phyloP scores from a whole-genome alignment of 2,329 filamentous ascomycete species.

The Fusarium denticulatum region DNA sequence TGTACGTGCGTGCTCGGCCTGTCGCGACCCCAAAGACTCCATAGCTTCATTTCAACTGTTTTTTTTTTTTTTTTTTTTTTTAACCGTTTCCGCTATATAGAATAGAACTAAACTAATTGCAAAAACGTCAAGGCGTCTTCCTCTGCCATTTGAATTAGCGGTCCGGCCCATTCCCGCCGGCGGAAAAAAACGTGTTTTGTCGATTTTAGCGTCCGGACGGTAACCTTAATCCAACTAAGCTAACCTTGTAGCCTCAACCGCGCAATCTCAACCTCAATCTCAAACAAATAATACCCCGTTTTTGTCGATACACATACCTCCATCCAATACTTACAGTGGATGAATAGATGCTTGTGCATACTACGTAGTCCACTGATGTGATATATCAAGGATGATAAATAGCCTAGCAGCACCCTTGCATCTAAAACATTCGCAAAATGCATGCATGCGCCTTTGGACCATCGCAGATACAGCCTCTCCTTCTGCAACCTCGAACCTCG shows the following conservation, averaged over 20 bases:
- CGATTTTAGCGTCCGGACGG: constrained; percentile 18
- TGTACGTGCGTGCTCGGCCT: background rate
- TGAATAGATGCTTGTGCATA: background rate
- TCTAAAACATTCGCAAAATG: background rate
- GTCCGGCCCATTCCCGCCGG: constrained; percentile 23
- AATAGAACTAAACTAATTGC: background rate
- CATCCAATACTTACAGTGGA: background rate
- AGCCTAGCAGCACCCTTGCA: background rate
- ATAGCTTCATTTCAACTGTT: background rate
- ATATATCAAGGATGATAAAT: background rate
- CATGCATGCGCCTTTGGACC: background rate
- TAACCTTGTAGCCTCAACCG: constrained; percentile 11
- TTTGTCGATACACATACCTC: background rate
- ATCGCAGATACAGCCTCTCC: background rate
- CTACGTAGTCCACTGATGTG: background rate
- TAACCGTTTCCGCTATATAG: background rate
- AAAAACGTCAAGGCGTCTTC: background rate
- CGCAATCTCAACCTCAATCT: background rate
- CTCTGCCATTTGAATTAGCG: constrained; percentile 2
- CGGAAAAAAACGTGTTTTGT: constrained; percentile 1
- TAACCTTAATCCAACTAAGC: constrained; percentile 28
- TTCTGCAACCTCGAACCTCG: background rate
- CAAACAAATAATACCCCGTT: background rate
- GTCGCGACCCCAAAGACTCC: background rate
- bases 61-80: background rate